These are phyloP conservation scores for Ophiostoma novo-ulmi DNA, from an alignment of 2,329 filamentous ascomycete genomes.

Conservation along the genomic window DNA sequence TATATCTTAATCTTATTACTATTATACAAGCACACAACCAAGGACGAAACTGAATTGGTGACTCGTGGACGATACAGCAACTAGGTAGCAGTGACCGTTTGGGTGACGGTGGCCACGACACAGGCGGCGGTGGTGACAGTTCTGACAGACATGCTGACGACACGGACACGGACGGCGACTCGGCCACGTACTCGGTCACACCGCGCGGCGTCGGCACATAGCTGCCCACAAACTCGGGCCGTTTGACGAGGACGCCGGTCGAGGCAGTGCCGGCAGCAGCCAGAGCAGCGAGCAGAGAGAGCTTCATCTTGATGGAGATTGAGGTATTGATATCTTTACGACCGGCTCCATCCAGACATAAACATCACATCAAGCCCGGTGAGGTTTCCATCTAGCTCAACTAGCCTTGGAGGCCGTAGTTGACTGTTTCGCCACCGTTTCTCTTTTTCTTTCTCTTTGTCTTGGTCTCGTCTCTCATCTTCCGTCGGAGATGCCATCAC, in stretches of 20 bases:
- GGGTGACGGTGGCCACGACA: background rate
- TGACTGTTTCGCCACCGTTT: background rate
- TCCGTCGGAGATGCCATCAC: background rate
- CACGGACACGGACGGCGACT: background rate
- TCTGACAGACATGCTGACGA: background rate
- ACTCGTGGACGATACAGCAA: too few species aligned
- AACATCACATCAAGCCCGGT: background rate
- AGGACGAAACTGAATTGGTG: too few species aligned
- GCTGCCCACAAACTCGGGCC: constrained; percentile 7
- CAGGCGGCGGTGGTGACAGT: background rate
- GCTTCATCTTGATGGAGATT: background rate
- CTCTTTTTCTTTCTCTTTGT: too few species aligned
- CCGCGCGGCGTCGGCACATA: background rate
- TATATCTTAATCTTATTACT: background rate
- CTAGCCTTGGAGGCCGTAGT: background rate
- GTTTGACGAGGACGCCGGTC: background rate
- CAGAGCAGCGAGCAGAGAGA: background rate
- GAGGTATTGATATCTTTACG: background rate
- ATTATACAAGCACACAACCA: too few species aligned
- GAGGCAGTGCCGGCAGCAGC: background rate
- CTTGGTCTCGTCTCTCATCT: background rate
- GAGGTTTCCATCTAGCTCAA: too few species aligned
- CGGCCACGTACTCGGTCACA: background rate
- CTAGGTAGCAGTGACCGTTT: background rate
- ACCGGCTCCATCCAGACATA: background rate